Evolutionary conservation across 192 early-diverging fungal species (phyloP).

Genomic region (Coemansia asiatica): DNA sequence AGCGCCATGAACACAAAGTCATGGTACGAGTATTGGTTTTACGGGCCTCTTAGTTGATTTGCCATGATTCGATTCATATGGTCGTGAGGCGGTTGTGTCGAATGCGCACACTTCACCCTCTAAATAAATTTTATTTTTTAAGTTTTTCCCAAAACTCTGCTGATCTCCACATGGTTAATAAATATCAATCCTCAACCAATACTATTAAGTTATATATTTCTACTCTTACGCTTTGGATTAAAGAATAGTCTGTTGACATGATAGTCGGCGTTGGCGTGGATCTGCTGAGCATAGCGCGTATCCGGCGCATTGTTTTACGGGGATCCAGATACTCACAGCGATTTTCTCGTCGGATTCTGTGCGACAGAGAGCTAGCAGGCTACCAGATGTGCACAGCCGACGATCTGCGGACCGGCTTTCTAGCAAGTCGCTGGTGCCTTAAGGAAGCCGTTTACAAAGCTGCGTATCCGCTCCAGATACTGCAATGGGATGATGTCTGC

Average conservation of each 20-base stretch:
- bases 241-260: slow-evolving; percentile 40
- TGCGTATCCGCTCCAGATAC: slow-evolving; percentile 29
- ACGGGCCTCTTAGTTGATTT: too few relatives aligned
- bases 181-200: too few relatives aligned
- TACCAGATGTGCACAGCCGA: background rate
- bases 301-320: slow-evolving; percentile 57
- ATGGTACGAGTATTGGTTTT: too few relatives aligned
- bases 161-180: too few relatives aligned
- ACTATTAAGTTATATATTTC: background rate
- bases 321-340: slow-evolving; percentile 44
- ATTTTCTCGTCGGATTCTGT: slow-evolving; percentile 65
- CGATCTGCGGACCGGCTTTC: slow-evolving; percentile 10
- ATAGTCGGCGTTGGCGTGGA: slow-evolving; percentile 82
- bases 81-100: too few relatives aligned
- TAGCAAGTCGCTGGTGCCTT: slow-evolving; percentile 48
- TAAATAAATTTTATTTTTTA: background rate
- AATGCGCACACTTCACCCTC: background rate
- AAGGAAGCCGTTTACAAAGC: slow-evolving; percentile 54
- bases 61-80: too few relatives aligned
- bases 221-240: too few relatives aligned
- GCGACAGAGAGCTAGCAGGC: slow-evolving; percentile 30
- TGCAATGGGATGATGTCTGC: slow-evolving; percentile 40
- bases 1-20: too few relatives aligned
- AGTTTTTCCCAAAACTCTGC: background rate
- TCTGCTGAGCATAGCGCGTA: slow-evolving; percentile 67